Conservation (phyloP, 2,329 filamentous ascomycete species). For the Sporothrix luriei region DNA sequence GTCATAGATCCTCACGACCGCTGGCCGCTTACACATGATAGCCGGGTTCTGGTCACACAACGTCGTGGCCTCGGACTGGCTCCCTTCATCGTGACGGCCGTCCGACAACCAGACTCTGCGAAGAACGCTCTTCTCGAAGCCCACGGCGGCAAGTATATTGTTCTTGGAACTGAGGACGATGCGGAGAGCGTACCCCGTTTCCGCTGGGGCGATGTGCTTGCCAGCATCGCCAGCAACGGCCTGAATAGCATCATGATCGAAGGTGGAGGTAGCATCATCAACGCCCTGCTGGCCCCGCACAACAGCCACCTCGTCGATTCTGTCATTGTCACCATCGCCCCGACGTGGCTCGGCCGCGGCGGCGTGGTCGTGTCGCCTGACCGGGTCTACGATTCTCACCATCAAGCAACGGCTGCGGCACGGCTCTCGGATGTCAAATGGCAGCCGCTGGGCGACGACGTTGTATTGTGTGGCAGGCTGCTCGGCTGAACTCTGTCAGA, state of each 20-base stretch:
- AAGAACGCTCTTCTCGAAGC: constrained; percentile 50
- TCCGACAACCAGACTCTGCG: constrained; percentile 49
- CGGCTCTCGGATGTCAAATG: constrained; percentile 69
- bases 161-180: constrained; percentile 39
- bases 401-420: constrained; percentile 61
- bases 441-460: constrained; percentile 79
- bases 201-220: constrained; percentile 67
- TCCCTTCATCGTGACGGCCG: constrained; percentile 69
- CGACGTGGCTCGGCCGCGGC: constrained; percentile 82
- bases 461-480: constrained; percentile 72
- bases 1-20: constrained; percentile 77
- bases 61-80: constrained; percentile 67
- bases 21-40: constrained; percentile 64
- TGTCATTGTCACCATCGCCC: constrained; percentile 86
- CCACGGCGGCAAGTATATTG: constrained; percentile 58
- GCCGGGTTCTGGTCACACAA: constrained; percentile 68
- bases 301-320: constrained; percentile 66
- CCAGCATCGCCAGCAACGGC: constrained; percentile 58
- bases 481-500: constrained; percentile 28
- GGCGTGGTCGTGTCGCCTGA: constrained; percentile 78
- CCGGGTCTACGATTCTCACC: constrained; percentile 54
- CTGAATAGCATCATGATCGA: constrained; percentile 87
- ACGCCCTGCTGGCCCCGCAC: constrained; percentile 68
- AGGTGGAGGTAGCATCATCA: constrained; percentile 81
- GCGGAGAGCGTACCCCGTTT: constrained; percentile 49